Conservation (phyloP, 73 alveolate species). For the Paraurostyla sp. region DNA sequence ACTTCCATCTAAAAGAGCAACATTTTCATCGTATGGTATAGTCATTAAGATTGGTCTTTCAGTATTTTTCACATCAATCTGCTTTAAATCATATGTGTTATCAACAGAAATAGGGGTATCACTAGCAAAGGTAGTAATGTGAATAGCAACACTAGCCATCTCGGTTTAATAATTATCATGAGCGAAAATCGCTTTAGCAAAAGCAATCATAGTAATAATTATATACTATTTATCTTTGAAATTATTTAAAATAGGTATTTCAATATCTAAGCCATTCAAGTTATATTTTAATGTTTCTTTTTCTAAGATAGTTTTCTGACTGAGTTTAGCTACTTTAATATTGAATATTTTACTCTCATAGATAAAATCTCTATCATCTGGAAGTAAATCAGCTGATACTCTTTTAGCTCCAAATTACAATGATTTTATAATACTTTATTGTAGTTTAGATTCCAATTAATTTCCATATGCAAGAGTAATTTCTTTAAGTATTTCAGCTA, state of each 20-base stretch:
- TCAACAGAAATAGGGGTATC: no score
- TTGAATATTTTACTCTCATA: neutral
- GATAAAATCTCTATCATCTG: neutral
- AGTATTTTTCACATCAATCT: neutral
- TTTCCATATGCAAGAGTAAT: neutral
- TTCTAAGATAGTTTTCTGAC: neutral
- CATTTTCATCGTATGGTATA: neutral
- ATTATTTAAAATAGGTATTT: no score
- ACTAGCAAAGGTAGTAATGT: no score
- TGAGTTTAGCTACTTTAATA: neutral
- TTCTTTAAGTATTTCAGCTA: neutral
- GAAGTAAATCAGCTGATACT: neutral
- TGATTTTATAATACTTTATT: neutral
- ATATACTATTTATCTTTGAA: no score
- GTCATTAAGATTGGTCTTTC: neutral
- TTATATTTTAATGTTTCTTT: no score
- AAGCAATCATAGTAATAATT: no score
- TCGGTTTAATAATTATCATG: no score
- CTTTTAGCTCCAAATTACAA: constrained; percentile 12
- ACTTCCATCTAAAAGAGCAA: neutral
- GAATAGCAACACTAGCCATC: no score
- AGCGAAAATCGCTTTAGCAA: no score
- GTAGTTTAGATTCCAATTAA: neutral
- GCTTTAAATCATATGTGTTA: no score
- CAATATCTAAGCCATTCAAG: no score